These are phyloP conservation scores for Kickxella alabastrina DNA, from an alignment of 192 early-diverging fungal species.

Conservation along the genomic window DNA sequence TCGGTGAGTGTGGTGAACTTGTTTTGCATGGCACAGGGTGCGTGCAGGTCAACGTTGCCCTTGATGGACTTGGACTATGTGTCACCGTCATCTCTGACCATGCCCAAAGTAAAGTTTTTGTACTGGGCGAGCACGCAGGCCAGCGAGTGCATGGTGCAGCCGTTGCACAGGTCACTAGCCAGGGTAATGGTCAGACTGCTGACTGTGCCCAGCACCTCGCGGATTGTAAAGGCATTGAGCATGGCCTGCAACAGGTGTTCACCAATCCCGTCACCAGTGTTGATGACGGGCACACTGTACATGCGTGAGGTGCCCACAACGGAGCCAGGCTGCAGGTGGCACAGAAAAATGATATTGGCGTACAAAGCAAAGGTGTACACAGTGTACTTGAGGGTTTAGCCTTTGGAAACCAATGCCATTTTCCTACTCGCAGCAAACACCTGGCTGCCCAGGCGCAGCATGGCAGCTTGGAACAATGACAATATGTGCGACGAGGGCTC, in stretches of 20 bases:
- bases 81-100: constrained; percentile 75
- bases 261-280: constrained; percentile 94
- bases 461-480: constrained; percentile 91
- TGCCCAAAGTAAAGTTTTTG: constrained; percentile 87
- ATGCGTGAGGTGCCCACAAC: constrained; percentile 78
- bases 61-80: constrained; percentile 86
- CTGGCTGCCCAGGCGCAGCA: constrained; percentile 85
- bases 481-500: constrained; percentile 94
- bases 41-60: constrained; percentile 55
- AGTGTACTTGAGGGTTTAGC: constrained; percentile 91
- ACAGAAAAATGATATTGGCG: constrained; percentile 86
- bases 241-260: constrained; percentile 99
- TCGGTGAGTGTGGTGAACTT: constrained; percentile 72
- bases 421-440: constrained; percentile 82
- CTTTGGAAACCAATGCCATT: constrained; percentile 90
- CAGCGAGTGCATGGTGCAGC: constrained; percentile 94
- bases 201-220: constrained; percentile 93
- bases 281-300: constrained; percentile 89
- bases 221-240: constrained; percentile 91
- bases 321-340: constrained; percentile 90
- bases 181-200: constrained; percentile 93
- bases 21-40: constrained; percentile 57
- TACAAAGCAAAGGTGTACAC: constrained; percentile 91
- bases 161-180: constrained; percentile 96
- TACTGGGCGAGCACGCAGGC: constrained; percentile 85